phyloP scores from a whole-genome alignment of 192 early-diverging fungal species.

The Entomortierella beljakovae region DNA sequence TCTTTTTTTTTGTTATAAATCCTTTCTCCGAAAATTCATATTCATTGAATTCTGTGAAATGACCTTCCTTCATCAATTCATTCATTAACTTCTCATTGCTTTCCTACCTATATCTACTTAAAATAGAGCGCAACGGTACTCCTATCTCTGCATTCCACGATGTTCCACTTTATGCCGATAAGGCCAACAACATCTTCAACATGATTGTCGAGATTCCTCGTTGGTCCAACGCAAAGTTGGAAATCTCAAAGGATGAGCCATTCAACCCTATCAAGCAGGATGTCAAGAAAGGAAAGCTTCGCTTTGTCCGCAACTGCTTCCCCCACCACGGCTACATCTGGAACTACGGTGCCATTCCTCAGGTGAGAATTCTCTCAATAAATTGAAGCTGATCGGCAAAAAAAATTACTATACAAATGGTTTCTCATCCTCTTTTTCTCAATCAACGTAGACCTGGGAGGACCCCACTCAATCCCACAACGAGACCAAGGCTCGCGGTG shows the following conservation, averaged over 20 bases:
- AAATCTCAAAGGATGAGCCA: constrained; percentile 95
- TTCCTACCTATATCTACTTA: constrained; percentile 5
- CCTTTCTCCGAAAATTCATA: neutral
- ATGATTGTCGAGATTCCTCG: constrained; percentile 99
- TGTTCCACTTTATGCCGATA: constrained; percentile 95
- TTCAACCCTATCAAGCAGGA: constrained; percentile 99
- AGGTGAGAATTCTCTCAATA: constrained; percentile 58
- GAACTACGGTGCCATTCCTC: constrained; percentile 99
- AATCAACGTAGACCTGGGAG: constrained; percentile 97
- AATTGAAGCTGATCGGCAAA: neutral
- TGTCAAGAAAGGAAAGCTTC: constrained; percentile 98
- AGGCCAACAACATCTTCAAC: constrained; percentile 93
- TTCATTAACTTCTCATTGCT: neutral
- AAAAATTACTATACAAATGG: too few species aligned
- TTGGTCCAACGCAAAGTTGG: constrained; percentile 99
- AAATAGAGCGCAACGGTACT: constrained; percentile 82
- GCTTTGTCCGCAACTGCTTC: constrained; percentile 98
- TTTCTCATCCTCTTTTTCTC: too few species aligned
- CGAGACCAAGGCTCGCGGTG: constrained; percentile 96
- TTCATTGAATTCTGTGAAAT: too few species aligned
- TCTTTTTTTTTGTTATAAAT: neutral
- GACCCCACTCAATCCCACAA: constrained; percentile 90
- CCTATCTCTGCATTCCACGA: constrained; percentile 97
- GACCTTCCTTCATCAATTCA: neutral
- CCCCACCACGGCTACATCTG: constrained; percentile 99